Conservation (phyloP, 768 basidiomycete species). For the Russula griseocarnosa region DNA sequence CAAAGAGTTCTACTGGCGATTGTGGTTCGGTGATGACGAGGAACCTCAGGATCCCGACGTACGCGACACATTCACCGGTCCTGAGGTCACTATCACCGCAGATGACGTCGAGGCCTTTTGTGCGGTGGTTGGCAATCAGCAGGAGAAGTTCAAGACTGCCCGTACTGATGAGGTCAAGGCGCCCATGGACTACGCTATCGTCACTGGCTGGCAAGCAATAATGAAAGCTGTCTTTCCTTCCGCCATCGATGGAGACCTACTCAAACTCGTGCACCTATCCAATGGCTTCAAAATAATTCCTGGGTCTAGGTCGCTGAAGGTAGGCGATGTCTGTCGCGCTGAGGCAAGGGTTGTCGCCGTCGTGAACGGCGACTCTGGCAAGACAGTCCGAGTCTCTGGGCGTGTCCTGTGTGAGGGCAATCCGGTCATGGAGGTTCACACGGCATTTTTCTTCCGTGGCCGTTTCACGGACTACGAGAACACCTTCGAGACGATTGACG, state of each 20-base stretch:
- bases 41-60: constrained; percentile 73
- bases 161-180: constrained; percentile 71
- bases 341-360: constrained; percentile 88
- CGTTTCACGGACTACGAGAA: constrained; percentile 91
- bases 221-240: constrained; percentile 97
- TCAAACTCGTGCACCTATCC: constrained; percentile 94
- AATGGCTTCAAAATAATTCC: constrained; percentile 92
- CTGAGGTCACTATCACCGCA: constrained; percentile 76
- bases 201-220: constrained; percentile 99
- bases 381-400: constrained; percentile 88
- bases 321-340: constrained; percentile 86
- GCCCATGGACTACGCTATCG: constrained; percentile 99
- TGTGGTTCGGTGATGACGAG: constrained; percentile 93
- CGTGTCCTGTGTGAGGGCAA: constrained; percentile 70
- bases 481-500: constrained; percentile 90
- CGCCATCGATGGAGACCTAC: constrained; percentile 86
- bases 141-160: constrained; percentile 80
- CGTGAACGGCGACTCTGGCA: constrained; percentile 85
- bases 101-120: constrained; percentile 84
- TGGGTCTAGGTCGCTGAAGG: constrained; percentile 69
- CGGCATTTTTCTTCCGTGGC: constrained; percentile 96
- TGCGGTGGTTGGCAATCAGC: constrained; percentile 88
- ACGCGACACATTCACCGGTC: constrained; percentile 78
- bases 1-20: constrained; percentile 97
- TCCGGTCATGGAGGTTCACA: constrained; percentile 89